phyloP scores from a whole-genome alignment of 345 rosid species.

The Populus deltoides region DNA sequence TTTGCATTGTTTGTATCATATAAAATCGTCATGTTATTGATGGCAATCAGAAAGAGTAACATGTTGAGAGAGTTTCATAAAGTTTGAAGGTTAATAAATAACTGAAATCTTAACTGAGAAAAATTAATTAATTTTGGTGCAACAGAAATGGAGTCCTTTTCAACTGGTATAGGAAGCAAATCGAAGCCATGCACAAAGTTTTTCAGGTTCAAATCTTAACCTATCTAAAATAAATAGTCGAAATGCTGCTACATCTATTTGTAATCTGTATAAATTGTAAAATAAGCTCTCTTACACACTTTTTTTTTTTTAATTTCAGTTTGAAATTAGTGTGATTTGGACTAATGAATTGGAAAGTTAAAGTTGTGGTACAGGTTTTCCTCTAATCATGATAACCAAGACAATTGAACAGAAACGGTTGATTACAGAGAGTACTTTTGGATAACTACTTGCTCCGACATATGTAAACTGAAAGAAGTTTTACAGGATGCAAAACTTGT shows the following conservation, averaged over 20 bases:
- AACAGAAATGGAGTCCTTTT: slow-evolving; percentile 76
- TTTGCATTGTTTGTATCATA: background rate
- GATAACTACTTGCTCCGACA: slow-evolving; percentile 43
- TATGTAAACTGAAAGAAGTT: slow-evolving; percentile 44
- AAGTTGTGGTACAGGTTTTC: slow-evolving; percentile 70
- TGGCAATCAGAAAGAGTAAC: slow-evolving; percentile 10
- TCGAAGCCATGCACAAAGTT: slow-evolving; percentile 97
- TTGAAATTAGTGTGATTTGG: slow-evolving; percentile 41
- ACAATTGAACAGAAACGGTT: slow-evolving; percentile 48
- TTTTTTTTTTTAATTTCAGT: slow-evolving; percentile 12
- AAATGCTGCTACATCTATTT: slow-evolving; percentile 44
- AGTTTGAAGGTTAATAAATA: slow-evolving; percentile 37
- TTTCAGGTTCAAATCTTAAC: slow-evolving; percentile 89
- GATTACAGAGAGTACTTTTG: slow-evolving; percentile 37
- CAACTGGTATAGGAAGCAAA: slow-evolving; percentile 93
- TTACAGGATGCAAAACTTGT: slow-evolving; percentile 33
- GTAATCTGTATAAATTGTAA: slow-evolving; percentile 28
- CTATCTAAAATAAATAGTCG: slow-evolving; percentile 50
- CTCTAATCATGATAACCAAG: slow-evolving; percentile 50
- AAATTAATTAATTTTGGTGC: slow-evolving; percentile 64
- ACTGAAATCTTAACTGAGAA: slow-evolving; percentile 50
- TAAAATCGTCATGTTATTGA: slow-evolving; percentile 1
- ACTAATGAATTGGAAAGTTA: slow-evolving; percentile 59
- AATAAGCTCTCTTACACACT: slow-evolving; percentile 21
- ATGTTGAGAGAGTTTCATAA: slow-evolving; percentile 20